Base-by-base conservation (phyloP, 208 protist species). In the Leishmania arabica region DNA sequence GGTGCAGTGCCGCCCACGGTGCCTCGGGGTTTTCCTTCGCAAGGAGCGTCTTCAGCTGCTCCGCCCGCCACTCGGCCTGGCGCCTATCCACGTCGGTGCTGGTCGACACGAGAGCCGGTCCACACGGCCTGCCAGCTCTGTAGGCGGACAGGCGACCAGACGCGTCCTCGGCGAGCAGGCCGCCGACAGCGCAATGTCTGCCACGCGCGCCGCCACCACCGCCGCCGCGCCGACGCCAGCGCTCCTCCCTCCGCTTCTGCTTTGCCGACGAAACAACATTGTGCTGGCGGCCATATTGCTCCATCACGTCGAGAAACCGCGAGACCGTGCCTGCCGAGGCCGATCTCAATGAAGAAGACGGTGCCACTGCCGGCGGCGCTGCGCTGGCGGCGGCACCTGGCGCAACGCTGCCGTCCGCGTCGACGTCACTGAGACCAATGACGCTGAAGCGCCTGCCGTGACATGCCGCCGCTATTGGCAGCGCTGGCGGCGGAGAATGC, bases 131-230 rank as follows among this genome's bases (percentile, higher is more conserved):
- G 47, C 93, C 95, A 2, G 86, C 93, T 53, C 78, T 82, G 83
- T 88, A 95, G 79, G 88, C 72, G 1, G 88, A 86, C 24, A 97
- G 78, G 3, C 93, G 91, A 2, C 95, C 95, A 37, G 89, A 89
- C 15, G 60, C 74, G 71, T 92, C 90, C 79, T 96, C 90, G 7
- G 84, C 93, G 49, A 96, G 78, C 60, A 97, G 83, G 2, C 81
- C 74, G 24, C 72, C 82, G 47, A 37, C 62, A n/a, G 34, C 73
- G 31, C 65, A 42, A 37, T 47, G 34, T 31, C 83, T n/a, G 66
- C 40, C 79, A 47, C 69, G 40, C 40, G 40, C 40, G 47, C 62
- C 45, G 21, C 64, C 51, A 21, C 34, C 68, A 45, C 56, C 53
- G 7, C 87, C 65, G 31, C 78, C 85, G 6, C 77, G 77, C n/a